Evolutionary conservation across 2,329 filamentous ascomycete genomes (phyloP).

Genomic region (Paecilomyces sp.): DNA sequence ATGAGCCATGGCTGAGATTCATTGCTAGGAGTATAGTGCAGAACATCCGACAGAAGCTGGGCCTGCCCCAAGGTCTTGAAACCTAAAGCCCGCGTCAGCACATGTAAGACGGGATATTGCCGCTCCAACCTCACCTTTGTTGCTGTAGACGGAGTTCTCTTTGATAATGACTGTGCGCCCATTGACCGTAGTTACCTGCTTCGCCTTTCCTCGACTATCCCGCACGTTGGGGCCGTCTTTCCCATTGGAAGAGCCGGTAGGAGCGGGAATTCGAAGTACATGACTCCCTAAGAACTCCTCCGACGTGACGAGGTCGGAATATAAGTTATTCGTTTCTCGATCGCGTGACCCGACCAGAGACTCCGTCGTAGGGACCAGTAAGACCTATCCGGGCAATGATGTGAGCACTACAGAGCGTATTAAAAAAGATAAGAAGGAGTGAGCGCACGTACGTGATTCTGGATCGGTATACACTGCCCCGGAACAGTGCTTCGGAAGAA

Average conservation of each 20-base stretch:
- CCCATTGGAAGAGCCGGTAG: constrained; percentile 38
- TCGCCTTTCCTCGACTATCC: constrained; percentile 86
- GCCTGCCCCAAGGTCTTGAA: constrained; percentile 90
- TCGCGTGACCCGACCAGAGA: constrained; percentile 83
- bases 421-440: constrained; percentile 2
- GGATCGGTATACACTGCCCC: constrained; percentile 81
- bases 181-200: constrained; percentile 88
- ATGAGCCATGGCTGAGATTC: constrained; percentile 92
- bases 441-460: constrained; percentile 61
- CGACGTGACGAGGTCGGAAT: constrained; percentile 73
- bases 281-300: constrained; percentile 97
- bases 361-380: constrained; percentile 90
- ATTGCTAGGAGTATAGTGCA: constrained; percentile 84
- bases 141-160: constrained; percentile 86
- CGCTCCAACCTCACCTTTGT: constrained; percentile 64
- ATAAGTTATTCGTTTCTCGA: constrained; percentile 68
- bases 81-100: constrained; percentile 44
- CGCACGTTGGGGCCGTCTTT: constrained; percentile 61
- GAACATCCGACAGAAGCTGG: constrained; percentile 71
- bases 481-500: constrained; percentile 96
- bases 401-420: constrained; percentile 6
- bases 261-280: constrained; percentile 74
- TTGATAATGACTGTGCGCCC: constrained; percentile 90
- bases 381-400: constrained; percentile 46
- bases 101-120: constrained; percentile 1